Conservation (phyloP, 768 basidiomycete genomes). For the Amanita molliuscula region DNA sequence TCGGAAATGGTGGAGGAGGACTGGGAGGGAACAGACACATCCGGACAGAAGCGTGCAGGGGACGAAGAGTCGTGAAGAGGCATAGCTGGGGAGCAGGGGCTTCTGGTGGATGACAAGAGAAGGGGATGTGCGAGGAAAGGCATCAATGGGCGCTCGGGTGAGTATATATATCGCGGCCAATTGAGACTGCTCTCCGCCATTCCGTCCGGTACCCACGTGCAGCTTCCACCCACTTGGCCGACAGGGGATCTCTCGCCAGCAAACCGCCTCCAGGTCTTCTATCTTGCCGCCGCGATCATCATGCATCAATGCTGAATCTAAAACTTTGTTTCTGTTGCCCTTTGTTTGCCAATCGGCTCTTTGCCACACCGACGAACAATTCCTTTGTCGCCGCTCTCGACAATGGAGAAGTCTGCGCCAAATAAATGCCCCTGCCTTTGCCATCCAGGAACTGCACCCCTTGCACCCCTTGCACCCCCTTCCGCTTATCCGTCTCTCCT, state of each 20-base stretch:
- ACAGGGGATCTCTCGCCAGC: background rate
- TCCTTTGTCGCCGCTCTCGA: too few species aligned
- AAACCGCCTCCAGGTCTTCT: background rate
- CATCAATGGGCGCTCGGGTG: background rate
- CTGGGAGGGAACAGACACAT: background rate
- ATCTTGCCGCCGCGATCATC: background rate
- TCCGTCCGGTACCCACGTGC: background rate
- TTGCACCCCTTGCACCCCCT: background rate
- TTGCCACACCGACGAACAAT: background rate
- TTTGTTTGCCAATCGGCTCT: background rate
- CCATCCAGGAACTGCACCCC: too few species aligned
- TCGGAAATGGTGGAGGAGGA: background rate
- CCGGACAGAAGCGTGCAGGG: background rate
- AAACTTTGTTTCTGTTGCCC: slow-evolving; percentile 1
- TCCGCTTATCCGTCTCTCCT: background rate
- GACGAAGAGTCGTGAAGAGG: background rate
- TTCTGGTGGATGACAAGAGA: background rate
- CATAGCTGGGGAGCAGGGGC: background rate
- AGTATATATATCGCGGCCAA: background rate
- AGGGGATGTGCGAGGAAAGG: background rate
- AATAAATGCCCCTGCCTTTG: too few species aligned
- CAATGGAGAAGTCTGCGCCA: too few species aligned
- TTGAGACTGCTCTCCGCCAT: background rate
- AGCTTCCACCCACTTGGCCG: background rate
- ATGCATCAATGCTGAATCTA: background rate